Percentiles rank a stretch among this genome's conserved stretches.
Evolutionary conservation across 2,329 filamentous ascomycete species (phyloP).

Genomic region (Colletotrichum nymphaeae): DNA sequence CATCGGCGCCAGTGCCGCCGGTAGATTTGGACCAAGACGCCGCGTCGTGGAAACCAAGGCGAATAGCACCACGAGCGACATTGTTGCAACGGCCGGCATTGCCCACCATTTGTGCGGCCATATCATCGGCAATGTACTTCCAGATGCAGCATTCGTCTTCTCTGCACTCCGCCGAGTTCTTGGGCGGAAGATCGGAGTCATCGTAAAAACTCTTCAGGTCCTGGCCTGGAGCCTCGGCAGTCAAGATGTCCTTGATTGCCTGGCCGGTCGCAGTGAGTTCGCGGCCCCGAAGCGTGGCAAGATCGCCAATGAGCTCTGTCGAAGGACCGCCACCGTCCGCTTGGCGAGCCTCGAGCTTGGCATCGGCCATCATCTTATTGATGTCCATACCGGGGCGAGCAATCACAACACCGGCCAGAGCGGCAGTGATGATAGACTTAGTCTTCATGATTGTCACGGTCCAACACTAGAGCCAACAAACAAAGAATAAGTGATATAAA

Average conservation of each 20-base stretch:
- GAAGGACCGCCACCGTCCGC: slow-evolving; percentile 31
- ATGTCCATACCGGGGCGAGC: slow-evolving; percentile 43
- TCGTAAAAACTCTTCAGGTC: slow-evolving; percentile 32
- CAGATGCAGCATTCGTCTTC: slow-evolving; percentile 58
- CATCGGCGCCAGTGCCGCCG: slow-evolving; percentile 58
- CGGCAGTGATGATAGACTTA: slow-evolving; percentile 10
- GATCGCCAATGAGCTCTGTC: slow-evolving; percentile 50
- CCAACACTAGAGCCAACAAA: neutral
- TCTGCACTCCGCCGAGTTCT: slow-evolving; percentile 44
- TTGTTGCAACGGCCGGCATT: slow-evolving; percentile 53
- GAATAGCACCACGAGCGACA: slow-evolving; percentile 56
- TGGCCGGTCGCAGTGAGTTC: slow-evolving; percentile 49
- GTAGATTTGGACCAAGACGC: slow-evolving; percentile 54
- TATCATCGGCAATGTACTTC: slow-evolving; percentile 55
- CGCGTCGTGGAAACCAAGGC: slow-evolving; percentile 61
- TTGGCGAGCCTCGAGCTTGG: slow-evolving; percentile 31
- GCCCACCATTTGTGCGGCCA: slow-evolving; percentile 50
- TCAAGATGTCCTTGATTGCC: slow-evolving; percentile 51
- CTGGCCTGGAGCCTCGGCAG: slow-evolving; percentile 41
- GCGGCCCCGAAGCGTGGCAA: slow-evolving; percentile 43
- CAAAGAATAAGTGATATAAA: slow-evolving; percentile 1
- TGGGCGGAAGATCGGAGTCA: slow-evolving; percentile 34
- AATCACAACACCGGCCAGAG: slow-evolving; percentile 13
- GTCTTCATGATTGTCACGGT: slow-evolving; percentile 27
- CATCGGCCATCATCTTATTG: slow-evolving; percentile 36